Evolutionary conservation across 2,329 filamentous ascomycete species (phyloP), one percentile per base, ranked within the genome.

Genomic region (Alternaria gaisen): DNA sequence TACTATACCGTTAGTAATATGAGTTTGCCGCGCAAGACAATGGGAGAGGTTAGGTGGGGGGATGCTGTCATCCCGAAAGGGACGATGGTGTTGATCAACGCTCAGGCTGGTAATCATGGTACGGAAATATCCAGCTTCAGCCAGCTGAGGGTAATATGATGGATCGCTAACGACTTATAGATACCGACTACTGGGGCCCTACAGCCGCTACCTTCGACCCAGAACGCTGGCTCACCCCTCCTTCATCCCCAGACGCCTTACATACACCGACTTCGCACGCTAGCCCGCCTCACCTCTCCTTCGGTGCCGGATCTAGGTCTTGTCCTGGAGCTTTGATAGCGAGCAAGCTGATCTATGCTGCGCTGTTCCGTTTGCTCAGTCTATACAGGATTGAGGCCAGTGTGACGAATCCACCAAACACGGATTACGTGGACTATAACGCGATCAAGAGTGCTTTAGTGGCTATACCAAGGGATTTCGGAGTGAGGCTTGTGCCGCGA

Each of bases 381-480:
- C 79, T 80, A 9, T 86, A 84, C 72, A 80, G 78, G 63, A 83
- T 86, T 55, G 80, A 85, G 32, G 79, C 85, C 24, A 81, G 79
- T 65, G 77, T 83, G 52, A 68, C 72, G 0, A 75, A 82, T 43
- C 86, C 86, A 0, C 86, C 86, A 0, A 88, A 87, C 64, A 88
- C 86, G 0, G 85, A 88, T 68, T 88, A 88, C 62, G 83, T 88
- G 5, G 86, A 88, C 5, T 88, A 88, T 66, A 88, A 88, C 65
- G 81, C 85, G 67, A 83, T 87, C 66, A 88, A 88, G 74, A 83
- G 82, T 1, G 86, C 86, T 0, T 66, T 88, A 34, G 86, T 88
- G 12, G 86, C 87, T 0, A 88, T 88, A 52, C 87, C 86, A 1
- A 75, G 82, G 44, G 82, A 86, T 44, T 88, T 88, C 72, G 86